These are phyloP conservation scores for Juncus effusus DNA, from an alignment of 176 grass and related monocot genomes.

Conservation along the genomic window DNA sequence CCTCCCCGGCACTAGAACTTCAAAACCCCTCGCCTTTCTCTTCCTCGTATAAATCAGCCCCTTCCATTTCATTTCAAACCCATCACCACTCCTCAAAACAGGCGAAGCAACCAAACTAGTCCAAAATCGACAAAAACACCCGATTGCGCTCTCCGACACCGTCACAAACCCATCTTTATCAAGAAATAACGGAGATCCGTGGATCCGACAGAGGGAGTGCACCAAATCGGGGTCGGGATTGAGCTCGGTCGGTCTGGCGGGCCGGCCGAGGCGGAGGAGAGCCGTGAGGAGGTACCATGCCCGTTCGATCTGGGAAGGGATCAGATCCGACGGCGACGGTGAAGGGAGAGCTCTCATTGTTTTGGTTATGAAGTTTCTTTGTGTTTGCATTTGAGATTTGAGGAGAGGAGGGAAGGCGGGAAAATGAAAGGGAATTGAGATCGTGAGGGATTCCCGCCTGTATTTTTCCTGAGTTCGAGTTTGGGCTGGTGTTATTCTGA, in stretches of 20 bases:
- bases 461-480: not conserved
- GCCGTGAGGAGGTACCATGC: constrained; percentile 81
- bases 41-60: constrained; percentile 44
- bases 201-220: constrained; percentile 41
- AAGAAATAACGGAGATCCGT: constrained; percentile 46
- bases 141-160: constrained; percentile 31
- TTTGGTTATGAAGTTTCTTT: constrained; percentile 16
- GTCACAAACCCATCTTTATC: constrained; percentile 34
- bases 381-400: constrained; percentile 18
- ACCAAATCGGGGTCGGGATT: constrained; percentile 13
- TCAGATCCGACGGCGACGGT: constrained; percentile 25
- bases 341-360: constrained; percentile 26
- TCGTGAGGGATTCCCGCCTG: constrained; percentile 47
- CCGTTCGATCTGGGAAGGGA: constrained; percentile 36
- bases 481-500: not conserved
- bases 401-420: constrained; percentile 38
- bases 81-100: constrained; percentile 16
- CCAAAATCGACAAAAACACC: constrained; percentile 35
- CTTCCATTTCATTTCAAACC: constrained; percentile 7
- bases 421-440: constrained; percentile 20
- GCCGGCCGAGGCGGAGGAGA: constrained; percentile 61
- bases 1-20: not conserved
- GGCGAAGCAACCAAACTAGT: constrained; percentile 12
- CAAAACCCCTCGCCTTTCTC: constrained; percentile 43
- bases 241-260: constrained; percentile 36